These are phyloP conservation scores for Caloboletus firmus DNA, from an alignment of 1,284 basidiomycete species.

Conservation along the genomic window DNA sequence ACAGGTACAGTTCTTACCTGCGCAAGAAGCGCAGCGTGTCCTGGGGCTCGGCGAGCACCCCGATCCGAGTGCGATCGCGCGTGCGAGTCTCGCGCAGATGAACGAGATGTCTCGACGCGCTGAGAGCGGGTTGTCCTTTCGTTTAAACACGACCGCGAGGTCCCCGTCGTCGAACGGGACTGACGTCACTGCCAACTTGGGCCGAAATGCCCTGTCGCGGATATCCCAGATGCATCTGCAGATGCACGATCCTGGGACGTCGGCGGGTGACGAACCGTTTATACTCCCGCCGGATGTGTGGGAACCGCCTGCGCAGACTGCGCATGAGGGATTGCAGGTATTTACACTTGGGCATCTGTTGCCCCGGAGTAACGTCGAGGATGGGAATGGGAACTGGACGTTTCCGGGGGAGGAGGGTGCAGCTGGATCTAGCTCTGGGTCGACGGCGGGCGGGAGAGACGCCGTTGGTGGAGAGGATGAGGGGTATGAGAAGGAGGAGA, in stretches of 20 bases:
- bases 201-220: constrained; percentile 19
- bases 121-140: constrained; percentile 44
- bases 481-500: constrained; percentile 32
- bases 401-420: constrained; percentile 41
- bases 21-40: constrained; percentile 58
- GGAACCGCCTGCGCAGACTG: constrained; percentile 27
- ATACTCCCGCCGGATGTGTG: constrained; percentile 37
- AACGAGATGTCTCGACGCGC: constrained; percentile 70
- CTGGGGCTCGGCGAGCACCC: constrained; percentile 42
- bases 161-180: constrained; percentile 23
- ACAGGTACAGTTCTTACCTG: constrained; percentile 50
- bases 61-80: constrained; percentile 55
- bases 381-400: constrained; percentile 58
- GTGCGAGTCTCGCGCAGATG: constrained; percentile 65
- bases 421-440: constrained; percentile 11
- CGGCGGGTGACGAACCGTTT: constrained; percentile 39
- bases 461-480: constrained; percentile 14
- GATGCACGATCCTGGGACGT: constrained; percentile 24
- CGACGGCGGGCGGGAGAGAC: not conserved
- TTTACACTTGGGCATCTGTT: constrained; percentile 81
- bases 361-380: constrained; percentile 54
- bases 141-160: constrained; percentile 8
- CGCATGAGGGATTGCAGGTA: constrained; percentile 72
- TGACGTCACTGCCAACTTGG: constrained; percentile 13
- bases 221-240: constrained; percentile 30